Evolutionary conservation across 208 protist species (phyloP), one percentile per base, ranked within the genome.

Genomic region (Acanthamoeba divionensis): DNA sequence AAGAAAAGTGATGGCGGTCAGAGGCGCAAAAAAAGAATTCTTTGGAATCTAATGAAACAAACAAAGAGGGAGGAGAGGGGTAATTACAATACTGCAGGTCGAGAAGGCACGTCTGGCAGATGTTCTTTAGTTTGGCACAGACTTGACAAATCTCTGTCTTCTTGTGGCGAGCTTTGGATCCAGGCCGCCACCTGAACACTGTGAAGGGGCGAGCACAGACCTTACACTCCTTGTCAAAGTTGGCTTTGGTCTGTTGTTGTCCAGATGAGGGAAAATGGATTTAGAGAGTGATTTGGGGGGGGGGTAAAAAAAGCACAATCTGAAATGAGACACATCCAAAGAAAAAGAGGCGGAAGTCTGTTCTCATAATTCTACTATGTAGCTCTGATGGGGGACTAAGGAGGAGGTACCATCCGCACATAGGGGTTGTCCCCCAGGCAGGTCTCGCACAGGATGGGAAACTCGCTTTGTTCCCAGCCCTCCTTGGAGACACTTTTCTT

Each of bases 61-160:
- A 26, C 9, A 65, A 15, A 85, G 45, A 47, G 60, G 57, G 82
- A 79, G 82, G 36, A 67, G 63, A 38, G 62, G 10, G 31, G 75
- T n/a, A 48, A 60, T 47, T 47, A 88, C 93, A 93, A 93, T 95
- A 97, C 47, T 97, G 85, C 6, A 98, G 63, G 80, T 97, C 96
- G 41, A 96, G 91, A 33, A 97, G 86, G 91, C 96, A 97, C 1
- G 91, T 93, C 63, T 97, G 96, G 89, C 96, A 97, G 5, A 97
- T 94, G 89, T 97, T 97, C 86, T 98, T 97, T 6, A 97, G 29
- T 47, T 97, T 96, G 54, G 96, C 90, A 73, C 96, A 97, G 9
- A 92, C 95, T 69, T 96, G 95, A 67, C 96, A 97, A 21, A 97
- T 89, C 36, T 96, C 90, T 44, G 95, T 97, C 38, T 96, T 97